A percentile compares a stretch with the other conserved stretches of the same genome.
These are phyloP conservation scores for Aspergillus sergii DNA, from an alignment of 2,329 filamentous ascomycete species.

Conservation along the genomic window DNA sequence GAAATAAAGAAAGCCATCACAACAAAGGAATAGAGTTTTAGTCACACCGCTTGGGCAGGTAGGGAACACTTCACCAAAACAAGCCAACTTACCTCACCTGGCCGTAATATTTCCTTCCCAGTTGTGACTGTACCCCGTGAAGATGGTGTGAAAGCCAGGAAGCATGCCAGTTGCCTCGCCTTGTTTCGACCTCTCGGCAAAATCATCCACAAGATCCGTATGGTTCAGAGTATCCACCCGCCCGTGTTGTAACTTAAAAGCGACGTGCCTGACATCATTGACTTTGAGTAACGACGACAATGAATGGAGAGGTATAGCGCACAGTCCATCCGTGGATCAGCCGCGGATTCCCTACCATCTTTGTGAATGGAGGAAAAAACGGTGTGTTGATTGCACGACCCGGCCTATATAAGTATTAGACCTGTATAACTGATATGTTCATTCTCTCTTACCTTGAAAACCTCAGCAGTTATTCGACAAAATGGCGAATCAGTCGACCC, in stretches of 20 bases:
- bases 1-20: too few relatives aligned
- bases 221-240: neutral
- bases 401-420: neutral
- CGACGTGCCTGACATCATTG: neutral
- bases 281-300: neutral
- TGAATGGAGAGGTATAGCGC: neutral
- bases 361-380: neutral
- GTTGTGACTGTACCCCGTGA: neutral
- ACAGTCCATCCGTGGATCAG: neutral
- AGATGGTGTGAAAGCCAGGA: neutral
- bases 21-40: too few relatives aligned
- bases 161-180: neutral
- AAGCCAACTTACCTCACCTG: neutral
- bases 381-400: neutral
- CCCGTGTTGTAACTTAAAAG: neutral
- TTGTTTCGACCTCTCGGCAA: neutral
- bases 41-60: too few relatives aligned
- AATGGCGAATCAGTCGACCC: neutral
- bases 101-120: neutral
- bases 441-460: neutral
- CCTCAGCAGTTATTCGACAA: neutral
- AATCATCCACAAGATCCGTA: too few relatives aligned
- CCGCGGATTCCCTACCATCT: neutral
- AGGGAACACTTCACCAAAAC: too few relatives aligned
- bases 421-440: neutral